Conservation (phyloP, 148 eudicot species). For the Cornus controversa region DNA sequence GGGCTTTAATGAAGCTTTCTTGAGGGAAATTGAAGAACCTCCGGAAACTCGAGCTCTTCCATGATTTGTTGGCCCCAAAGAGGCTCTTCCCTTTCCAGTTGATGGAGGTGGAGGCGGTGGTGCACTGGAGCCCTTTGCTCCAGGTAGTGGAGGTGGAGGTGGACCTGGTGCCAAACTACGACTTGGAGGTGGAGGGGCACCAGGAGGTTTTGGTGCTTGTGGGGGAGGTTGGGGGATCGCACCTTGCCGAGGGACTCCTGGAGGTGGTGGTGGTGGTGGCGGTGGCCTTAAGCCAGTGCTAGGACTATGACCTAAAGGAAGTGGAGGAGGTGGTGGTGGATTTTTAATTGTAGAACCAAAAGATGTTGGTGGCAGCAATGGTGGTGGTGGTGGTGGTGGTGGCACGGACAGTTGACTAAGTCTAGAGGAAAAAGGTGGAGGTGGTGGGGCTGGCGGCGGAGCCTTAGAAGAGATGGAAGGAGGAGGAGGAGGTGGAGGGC, state of each 20-base stretch:
- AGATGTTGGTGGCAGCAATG: slow-evolving; percentile 20
- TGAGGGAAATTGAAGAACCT: slow-evolving; percentile 58
- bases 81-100: slow-evolving; percentile 55
- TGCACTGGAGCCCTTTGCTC: slow-evolving; percentile 42
- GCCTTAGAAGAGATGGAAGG: slow-evolving; percentile 12
- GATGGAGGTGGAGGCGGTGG: slow-evolving; percentile 78
- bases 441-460: slow-evolving; percentile 51
- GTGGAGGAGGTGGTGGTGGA: slow-evolving; percentile 27
- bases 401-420: background rate
- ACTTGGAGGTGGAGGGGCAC: slow-evolving; percentile 48
- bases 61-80: slow-evolving; percentile 34
- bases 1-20: slow-evolving; percentile 75
- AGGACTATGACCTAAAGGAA: slow-evolving; percentile 7
- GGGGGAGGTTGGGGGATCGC: slow-evolving; percentile 44
- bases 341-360: background rate
- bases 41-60: slow-evolving; percentile 54
- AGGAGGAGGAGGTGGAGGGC: slow-evolving; percentile 22
- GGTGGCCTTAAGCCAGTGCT: slow-evolving; percentile 24
- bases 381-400: slow-evolving; percentile 30
- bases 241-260: slow-evolving; percentile 35
- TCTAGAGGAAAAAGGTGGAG: slow-evolving; percentile 43
- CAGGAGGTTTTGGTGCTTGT: slow-evolving; percentile 46
- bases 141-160: slow-evolving; percentile 75
- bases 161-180: slow-evolving; percentile 52
- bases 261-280: slow-evolving; percentile 70